Base-by-base conservation (phyloP, 257 asterid species). In the Solanum chilense region DNA sequence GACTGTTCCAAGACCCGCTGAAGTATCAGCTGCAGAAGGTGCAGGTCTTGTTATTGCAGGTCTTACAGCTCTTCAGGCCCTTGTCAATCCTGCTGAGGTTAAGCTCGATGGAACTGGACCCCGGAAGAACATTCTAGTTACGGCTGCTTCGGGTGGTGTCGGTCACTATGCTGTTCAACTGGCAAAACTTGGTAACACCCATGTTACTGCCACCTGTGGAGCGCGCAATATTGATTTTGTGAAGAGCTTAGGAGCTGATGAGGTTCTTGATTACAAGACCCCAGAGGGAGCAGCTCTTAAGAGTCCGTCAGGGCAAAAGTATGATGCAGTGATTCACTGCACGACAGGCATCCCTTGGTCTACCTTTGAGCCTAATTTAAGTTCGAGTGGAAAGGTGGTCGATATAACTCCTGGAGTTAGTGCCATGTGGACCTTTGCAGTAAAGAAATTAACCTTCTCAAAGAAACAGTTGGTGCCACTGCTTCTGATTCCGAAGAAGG, bases 141-240 rank as follows among this genome's bases (percentile, higher is more conserved):
- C 97, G 0, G 97, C 94, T 4, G 98, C 97, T 16, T 94, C 97
- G 0, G 98, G 99, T 14, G 98, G 98, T 2, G 98, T 94, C 0
- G 98, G 99, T 35, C 98, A 91, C 2, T 96, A 93, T 83, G 94
- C 95, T 3, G 98, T 93, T 42, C 98, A 94, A 88, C 88, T 96
- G 33, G 98, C 98, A 11, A 96, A 96, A 88, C 91, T 96, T 14
- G 94, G 96, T 3, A 93, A 92, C 85, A 64, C 91, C 13, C 93
- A 94, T 15, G 98, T 96, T 21, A 96, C 98, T 0, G 98, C 95
- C 58, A 94, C 98, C 8, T 96, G 98, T 70, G 99, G 99, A 9
- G 94, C 96, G 37, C 95, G 98, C 12, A 96, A 96, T 88, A 10
- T 93, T 5, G 96, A 92, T 9, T 84, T 94, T 0, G 93, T 96